Evolutionary conservation across 1,284 basidiomycete species (phyloP).

Genomic region (Paramarasmius palmivorus): DNA sequence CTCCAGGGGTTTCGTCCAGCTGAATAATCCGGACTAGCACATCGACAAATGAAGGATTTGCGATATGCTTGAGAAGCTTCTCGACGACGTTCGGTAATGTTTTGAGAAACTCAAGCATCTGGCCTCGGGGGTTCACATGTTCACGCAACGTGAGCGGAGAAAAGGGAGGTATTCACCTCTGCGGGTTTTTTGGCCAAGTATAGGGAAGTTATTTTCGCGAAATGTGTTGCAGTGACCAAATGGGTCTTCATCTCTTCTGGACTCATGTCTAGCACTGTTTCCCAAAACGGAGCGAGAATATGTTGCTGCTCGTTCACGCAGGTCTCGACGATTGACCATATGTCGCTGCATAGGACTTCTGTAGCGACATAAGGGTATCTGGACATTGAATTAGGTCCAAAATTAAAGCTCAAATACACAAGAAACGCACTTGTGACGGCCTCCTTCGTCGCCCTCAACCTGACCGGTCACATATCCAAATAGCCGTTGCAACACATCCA

Average conservation of each 20-base stretch:
- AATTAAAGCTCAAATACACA: too few relatives aligned
- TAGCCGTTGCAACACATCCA: slow-evolving; percentile 78
- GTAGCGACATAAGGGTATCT: slow-evolving; percentile 95
- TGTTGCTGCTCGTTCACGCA: slow-evolving; percentile 75
- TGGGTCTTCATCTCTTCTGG: slow-evolving; percentile 79
- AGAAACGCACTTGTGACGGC: slow-evolving; percentile 75
- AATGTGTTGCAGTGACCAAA: slow-evolving; percentile 78
- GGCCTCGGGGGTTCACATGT: slow-evolving; percentile 29
- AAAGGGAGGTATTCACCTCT: slow-evolving; percentile 62
- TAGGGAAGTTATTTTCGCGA: slow-evolving; percentile 86
- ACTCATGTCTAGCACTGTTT: slow-evolving; percentile 79
- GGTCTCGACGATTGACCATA: slow-evolving; percentile 93
- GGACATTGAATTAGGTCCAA: too few relatives aligned
- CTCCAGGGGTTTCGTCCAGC: slow-evolving; percentile 85
- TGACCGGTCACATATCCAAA: slow-evolving; percentile 85
- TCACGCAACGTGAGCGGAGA: slow-evolving; percentile 26
- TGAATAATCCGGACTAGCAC: slow-evolving; percentile 91
- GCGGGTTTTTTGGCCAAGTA: slow-evolving; percentile 87
- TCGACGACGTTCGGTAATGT: slow-evolving; percentile 82
- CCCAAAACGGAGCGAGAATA: slow-evolving; percentile 89
- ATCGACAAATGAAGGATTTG: slow-evolving; percentile 91
- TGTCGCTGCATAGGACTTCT: slow-evolving; percentile 94
- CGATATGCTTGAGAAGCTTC: slow-evolving; percentile 83
- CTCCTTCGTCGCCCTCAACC: slow-evolving; percentile 77
- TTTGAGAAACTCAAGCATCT: slow-evolving; percentile 95